These are phyloP conservation scores for Lasiodiplodia gonubiensis DNA, from an alignment of 2,329 filamentous ascomycete genomes.

Conservation along the genomic window DNA sequence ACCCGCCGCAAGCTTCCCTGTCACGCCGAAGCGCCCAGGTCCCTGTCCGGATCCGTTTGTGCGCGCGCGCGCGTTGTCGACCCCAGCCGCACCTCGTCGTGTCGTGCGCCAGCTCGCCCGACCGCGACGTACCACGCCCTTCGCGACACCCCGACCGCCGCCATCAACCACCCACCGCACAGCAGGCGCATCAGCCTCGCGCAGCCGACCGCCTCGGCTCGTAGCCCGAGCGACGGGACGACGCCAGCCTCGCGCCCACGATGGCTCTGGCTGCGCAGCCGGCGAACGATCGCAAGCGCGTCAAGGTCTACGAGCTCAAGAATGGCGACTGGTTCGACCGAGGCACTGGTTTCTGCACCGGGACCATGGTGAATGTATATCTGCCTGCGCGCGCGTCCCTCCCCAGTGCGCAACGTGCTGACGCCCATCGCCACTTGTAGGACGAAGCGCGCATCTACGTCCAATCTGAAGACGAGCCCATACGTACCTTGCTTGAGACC, in stretches of 20 bases:
- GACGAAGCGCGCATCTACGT: conserved; percentile 90
- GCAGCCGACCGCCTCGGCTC: conserved; percentile 37
- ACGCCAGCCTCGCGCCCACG: conserved; percentile 31
- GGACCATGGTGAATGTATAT: conserved; percentile 73
- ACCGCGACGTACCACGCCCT: conserved; percentile 26
- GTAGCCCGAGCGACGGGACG: conserved; percentile 35
- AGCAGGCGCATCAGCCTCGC: conserved; percentile 14
- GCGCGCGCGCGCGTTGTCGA: conserved; percentile 17
- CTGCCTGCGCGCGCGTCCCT: conserved; percentile 18
- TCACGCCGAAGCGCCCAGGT: neutral
- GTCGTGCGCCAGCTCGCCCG: conserved; percentile 17
- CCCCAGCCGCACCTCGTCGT: conserved; percentile 11
- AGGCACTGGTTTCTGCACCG: conserved; percentile 93
- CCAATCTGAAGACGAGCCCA: conserved; percentile 89
- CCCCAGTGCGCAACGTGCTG: conserved; percentile 21
- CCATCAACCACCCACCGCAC: conserved; percentile 25
- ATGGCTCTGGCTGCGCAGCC: conserved; percentile 51
- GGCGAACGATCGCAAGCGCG: conserved; percentile 65
- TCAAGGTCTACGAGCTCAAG: conserved; percentile 98
- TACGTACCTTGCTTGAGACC: conserved; percentile 83
- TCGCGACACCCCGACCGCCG: conserved; percentile 30
- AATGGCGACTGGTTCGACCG: conserved; percentile 99
- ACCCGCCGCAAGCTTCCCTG: conserved; percentile 10
- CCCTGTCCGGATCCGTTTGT: conserved; percentile 13
- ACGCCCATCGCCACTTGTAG: conserved; percentile 56